Evolutionary conservation across 2,329 filamentous ascomycete species (phyloP).

Genomic region (Fusarium denticulatum): DNA sequence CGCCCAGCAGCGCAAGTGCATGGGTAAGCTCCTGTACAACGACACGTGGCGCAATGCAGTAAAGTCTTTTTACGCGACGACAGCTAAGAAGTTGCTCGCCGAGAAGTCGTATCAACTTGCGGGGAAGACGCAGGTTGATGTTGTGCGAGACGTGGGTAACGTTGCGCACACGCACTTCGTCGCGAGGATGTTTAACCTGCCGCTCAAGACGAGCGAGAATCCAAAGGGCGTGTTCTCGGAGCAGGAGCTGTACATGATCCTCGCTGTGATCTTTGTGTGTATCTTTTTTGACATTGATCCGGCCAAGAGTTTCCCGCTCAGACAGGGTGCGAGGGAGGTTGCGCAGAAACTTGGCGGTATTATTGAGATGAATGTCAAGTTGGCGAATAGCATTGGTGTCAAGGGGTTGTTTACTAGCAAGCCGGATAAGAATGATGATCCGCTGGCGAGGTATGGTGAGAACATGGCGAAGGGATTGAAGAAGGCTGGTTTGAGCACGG

Average conservation of each 20-base stretch:
- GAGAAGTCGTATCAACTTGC: slow-evolving; percentile 72
- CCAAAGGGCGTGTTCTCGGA: slow-evolving; percentile 67
- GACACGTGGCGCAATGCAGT: slow-evolving; percentile 70
- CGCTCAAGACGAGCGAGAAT: slow-evolving; percentile 70
- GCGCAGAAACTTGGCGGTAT: slow-evolving; percentile 67
- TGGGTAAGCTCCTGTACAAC: slow-evolving; percentile 68
- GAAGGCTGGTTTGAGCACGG: slow-evolving; percentile 68
- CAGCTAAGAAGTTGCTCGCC: slow-evolving; percentile 68
- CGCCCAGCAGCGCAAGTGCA: slow-evolving; percentile 60
- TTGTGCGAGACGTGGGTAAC: slow-evolving; percentile 76
- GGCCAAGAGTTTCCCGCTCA: slow-evolving; percentile 72
- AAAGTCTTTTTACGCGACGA: slow-evolving; percentile 73
- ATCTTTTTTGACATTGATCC: slow-evolving; percentile 75
- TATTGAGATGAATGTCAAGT: slow-evolving; percentile 73
- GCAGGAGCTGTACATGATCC: slow-evolving; percentile 68
- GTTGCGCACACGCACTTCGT: slow-evolving; percentile 72
- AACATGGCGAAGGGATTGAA: slow-evolving; percentile 72
- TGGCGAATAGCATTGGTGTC: slow-evolving; percentile 54
- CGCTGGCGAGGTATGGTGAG: slow-evolving; percentile 70
- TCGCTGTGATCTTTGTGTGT: slow-evolving; percentile 72
- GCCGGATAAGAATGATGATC: slow-evolving; percentile 61
- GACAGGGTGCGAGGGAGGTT: slow-evolving; percentile 66
- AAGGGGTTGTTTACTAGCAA: slow-evolving; percentile 62
- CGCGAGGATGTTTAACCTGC: slow-evolving; percentile 70
- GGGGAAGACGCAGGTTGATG: slow-evolving; percentile 70